A percentile compares a stretch with the other conserved stretches of the same genome.
Evolutionary conservation across 139 green algal genomes (phyloP).

Genomic region (Auxenochlorella protothecoides): DNA sequence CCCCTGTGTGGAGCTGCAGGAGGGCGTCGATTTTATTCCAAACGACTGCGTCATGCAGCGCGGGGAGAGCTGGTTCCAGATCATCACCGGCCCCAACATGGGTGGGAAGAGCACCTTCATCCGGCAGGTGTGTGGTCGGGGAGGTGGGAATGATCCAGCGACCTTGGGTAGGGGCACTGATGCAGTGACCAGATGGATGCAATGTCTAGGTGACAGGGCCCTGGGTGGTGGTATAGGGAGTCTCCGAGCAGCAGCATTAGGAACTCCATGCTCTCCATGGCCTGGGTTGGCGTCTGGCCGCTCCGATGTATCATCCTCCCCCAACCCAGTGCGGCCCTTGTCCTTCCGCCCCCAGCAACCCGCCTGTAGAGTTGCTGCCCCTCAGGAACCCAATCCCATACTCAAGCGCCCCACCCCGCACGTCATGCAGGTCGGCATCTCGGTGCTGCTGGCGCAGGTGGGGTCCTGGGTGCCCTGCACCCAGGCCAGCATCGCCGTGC

Average conservation of each 20-base stretch:
- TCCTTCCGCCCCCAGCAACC: too few species aligned
- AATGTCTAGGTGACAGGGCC: not conserved
- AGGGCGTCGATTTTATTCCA: slow-evolving; percentile 73
- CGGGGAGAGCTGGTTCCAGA: slow-evolving; percentile 75
- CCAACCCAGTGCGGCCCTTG: not conserved
- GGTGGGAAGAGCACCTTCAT: slow-evolving; percentile 97
- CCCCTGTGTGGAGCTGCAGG: slow-evolving; percentile 88
- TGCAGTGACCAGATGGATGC: not conserved
- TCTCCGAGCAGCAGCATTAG: too few species aligned
- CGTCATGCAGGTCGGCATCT: slow-evolving; percentile 59
- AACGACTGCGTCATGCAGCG: slow-evolving; percentile 58
- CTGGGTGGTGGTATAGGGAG: too few species aligned
- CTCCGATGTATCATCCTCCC: too few species aligned
- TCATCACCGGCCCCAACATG: slow-evolving; percentile 99
- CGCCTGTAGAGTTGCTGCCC: not conserved
- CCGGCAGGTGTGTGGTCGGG: slow-evolving; percentile 51
- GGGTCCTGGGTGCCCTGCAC: slow-evolving; percentile 88
- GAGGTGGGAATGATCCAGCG: too few species aligned
- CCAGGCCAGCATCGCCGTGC: slow-evolving; percentile 65
- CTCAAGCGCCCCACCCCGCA: not conserved
- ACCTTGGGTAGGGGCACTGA: too few species aligned
- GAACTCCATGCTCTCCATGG: too few species aligned
- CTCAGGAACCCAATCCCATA: too few species aligned
- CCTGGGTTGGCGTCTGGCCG: not conserved
- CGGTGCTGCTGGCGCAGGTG: slow-evolving; percentile 84